Evolutionary conservation across 257 asterid species (phyloP).

Genomic region (Solanum appendiculatum): DNA sequence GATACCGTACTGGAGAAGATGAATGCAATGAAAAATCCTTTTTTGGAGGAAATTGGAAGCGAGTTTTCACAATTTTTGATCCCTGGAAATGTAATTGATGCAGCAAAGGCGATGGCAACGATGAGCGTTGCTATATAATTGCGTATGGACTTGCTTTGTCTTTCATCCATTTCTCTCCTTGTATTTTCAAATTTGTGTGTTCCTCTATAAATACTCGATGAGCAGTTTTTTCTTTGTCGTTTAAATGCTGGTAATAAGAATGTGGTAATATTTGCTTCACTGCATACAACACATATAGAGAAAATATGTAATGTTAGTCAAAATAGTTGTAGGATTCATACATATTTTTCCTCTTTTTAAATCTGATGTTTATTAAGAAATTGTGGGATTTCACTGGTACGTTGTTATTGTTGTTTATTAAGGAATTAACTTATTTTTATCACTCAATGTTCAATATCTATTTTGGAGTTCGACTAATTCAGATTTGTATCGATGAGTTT

Average conservation of each 20-base stretch:
- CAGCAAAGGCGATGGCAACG: conserved; percentile 27
- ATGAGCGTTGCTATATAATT: conserved; percentile 23
- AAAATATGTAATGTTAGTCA: background rate
- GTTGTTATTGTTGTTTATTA: no score
- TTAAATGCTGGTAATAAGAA: conserved; percentile 5
- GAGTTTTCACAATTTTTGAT: conserved; percentile 19
- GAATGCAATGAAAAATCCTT: conserved; percentile 4
- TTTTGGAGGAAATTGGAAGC: conserved; percentile 10
- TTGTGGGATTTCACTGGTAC: no score
- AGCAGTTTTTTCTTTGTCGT: conserved; percentile 16
- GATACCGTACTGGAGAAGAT: conserved; percentile 23
- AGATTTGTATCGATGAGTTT: no score
- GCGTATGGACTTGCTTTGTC: conserved; percentile 27
- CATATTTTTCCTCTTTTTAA: background rate
- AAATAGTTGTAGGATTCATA: background rate
- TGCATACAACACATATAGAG: conserved; percentile 2
- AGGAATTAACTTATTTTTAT: no score
- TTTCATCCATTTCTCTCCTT: conserved; percentile 38
- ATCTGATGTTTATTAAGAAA: no score
- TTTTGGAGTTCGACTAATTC: no score
- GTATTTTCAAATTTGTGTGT: conserved; percentile 14
- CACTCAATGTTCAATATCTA: no score
- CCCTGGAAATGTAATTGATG: conserved; percentile 32
- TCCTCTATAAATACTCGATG: conserved; percentile 16
- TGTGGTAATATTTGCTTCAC: conserved; percentile 29